These are phyloP conservation scores for Aspergillus texensis DNA, from an alignment of 2,329 filamentous ascomycete species.

Conservation along the genomic window DNA sequence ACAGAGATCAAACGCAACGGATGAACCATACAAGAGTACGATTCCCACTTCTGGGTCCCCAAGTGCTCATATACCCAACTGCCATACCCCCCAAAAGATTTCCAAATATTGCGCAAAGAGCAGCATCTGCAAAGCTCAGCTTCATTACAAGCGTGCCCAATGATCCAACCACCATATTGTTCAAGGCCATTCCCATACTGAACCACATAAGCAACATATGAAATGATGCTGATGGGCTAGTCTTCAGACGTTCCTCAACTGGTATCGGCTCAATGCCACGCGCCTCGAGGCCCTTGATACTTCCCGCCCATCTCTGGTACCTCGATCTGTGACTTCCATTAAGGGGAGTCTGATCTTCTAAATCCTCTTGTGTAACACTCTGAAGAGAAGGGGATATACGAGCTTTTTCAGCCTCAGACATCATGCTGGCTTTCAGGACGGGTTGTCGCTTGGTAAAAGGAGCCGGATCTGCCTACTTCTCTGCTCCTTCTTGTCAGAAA, in stretches of 20 bases:
- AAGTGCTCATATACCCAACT: constrained; percentile 46
- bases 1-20: background rate
- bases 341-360: constrained; percentile 19
- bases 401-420: constrained; percentile 30
- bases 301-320: constrained; percentile 27
- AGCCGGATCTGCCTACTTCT: background rate
- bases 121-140: constrained; percentile 45
- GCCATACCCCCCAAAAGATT: constrained; percentile 36
- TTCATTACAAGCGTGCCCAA: constrained; percentile 44
- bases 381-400: constrained; percentile 26
- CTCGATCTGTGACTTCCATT: constrained; percentile 13
- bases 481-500: background rate
- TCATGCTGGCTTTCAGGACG: constrained; percentile 14
- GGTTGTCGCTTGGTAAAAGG: background rate
- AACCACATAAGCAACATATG: constrained; percentile 43
- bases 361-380: constrained; percentile 26
- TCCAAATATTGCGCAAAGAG: constrained; percentile 42
- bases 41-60: constrained; percentile 45
- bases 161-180: constrained; percentile 47
- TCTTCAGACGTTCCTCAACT: constrained; percentile 29
- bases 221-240: constrained; percentile 28
- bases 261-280: constrained; percentile 32
- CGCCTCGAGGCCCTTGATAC: constrained; percentile 29
- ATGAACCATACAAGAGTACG: constrained; percentile 41
- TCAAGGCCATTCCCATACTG: constrained; percentile 43